Percentiles rank a stretch among this genome's conserved stretches.
Evolutionary conservation across 2,329 filamentous ascomycete genomes (phyloP).

Genomic region (Fusarium proliferatum): DNA sequence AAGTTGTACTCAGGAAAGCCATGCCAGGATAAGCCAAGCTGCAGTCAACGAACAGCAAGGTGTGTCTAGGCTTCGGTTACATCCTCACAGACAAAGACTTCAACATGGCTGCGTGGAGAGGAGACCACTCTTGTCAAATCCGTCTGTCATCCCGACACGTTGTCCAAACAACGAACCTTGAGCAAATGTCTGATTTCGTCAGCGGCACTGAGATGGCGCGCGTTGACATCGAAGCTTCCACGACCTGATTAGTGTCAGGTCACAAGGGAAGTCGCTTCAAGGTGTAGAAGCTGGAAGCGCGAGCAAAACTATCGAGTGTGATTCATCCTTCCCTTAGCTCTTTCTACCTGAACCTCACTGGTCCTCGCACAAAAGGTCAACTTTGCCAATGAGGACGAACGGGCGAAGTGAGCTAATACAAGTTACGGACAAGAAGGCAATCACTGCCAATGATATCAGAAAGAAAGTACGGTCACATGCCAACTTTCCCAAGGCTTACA

Average conservation of each 20-base stretch:
- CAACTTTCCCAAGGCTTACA: too few relatives aligned
- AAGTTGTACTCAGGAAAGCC: not conserved
- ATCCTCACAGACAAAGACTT: not conserved
- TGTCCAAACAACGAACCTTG: not conserved
- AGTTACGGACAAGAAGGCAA: too few relatives aligned
- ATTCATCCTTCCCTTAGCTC: not conserved
- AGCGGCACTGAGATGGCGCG: not conserved
- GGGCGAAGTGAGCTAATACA: too few relatives aligned
- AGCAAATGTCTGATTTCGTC: not conserved
- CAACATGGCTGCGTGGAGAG: not conserved
- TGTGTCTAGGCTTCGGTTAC: not conserved
- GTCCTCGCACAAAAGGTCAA: too few relatives aligned
- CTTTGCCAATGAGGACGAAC: too few relatives aligned
- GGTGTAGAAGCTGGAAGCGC: not conserved
- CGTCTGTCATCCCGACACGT: accelerated
- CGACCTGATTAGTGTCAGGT: not conserved
- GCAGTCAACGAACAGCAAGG: not conserved
- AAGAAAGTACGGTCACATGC: too few relatives aligned
- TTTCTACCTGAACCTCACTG: too few relatives aligned
- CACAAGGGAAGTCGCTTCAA: not conserved
- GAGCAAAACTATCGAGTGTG: not conserved
- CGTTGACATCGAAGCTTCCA: not conserved
- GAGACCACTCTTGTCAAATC: not conserved
- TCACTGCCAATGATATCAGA: too few relatives aligned
- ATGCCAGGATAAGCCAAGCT: not conserved